A percentile compares a stretch with the other conserved stretches of the same genome.
Conservation (phyloP, 768 basidiomycete species). For the Phallus indusiatus region DNA sequence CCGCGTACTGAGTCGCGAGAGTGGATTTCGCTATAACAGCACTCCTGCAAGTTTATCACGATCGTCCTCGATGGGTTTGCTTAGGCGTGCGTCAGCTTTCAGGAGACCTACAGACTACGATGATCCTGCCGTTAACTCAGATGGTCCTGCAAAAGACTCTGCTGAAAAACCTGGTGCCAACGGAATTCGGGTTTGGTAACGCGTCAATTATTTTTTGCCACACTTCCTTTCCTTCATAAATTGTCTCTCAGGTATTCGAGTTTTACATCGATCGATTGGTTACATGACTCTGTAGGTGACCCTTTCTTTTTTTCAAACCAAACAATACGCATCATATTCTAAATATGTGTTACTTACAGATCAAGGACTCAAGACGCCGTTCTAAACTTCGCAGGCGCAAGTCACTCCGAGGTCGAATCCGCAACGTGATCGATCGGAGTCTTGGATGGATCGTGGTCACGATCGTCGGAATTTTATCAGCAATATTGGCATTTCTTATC, state of each 20-base stretch:
- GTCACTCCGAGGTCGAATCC: slow-evolving; percentile 57
- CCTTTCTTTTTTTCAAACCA: slow-evolving; percentile 10
- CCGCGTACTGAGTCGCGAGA: neutral
- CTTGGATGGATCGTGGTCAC: slow-evolving; percentile 88
- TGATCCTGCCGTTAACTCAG: slow-evolving; percentile 26
- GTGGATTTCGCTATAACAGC: slow-evolving; percentile 24
- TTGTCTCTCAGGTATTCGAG: slow-evolving; percentile 47
- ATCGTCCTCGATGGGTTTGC: slow-evolving; percentile 19
- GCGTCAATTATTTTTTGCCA: neutral
- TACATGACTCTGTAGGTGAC: slow-evolving; percentile 66
- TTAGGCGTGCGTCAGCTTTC: slow-evolving; percentile 38
- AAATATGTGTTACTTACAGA: slow-evolving; percentile 25
- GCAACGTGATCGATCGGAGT: slow-evolving; percentile 61
- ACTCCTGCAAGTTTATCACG: slow-evolving; percentile 20
- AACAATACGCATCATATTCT: slow-evolving; percentile 12
- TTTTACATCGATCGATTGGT: slow-evolving; percentile 89
- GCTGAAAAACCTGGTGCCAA: slow-evolving; percentile 62
- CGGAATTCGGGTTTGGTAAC: slow-evolving; percentile 72
- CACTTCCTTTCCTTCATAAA: neutral
- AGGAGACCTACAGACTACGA: slow-evolving; percentile 37
- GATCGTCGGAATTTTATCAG: slow-evolving; percentile 78
- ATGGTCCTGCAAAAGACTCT: slow-evolving; percentile 25
- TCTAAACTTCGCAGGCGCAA: slow-evolving; percentile 59
- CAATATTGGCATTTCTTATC: slow-evolving; percentile 78
- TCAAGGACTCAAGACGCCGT: slow-evolving; percentile 85